Evolutionary conservation across 306 rosid species (phyloP).

Genomic region (Corylus avellana): DNA sequence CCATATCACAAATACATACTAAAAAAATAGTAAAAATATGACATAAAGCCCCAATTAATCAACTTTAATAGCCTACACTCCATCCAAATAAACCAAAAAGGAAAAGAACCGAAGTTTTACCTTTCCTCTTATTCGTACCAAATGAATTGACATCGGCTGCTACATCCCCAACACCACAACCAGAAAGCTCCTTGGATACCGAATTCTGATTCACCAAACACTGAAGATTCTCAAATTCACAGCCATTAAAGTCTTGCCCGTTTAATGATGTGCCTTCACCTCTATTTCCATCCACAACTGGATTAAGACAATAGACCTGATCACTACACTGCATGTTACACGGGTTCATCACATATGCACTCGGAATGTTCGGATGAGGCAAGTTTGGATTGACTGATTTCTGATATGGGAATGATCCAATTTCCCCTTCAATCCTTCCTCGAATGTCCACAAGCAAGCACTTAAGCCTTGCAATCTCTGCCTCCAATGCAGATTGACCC

Average conservation of each 20-base stretch:
- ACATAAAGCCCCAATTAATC: neutral
- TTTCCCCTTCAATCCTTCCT: conserved; percentile 97
- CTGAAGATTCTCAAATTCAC: conserved; percentile 82
- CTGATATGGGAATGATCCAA: conserved; percentile 89
- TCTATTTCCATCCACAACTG: conserved; percentile 57
- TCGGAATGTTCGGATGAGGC: conserved; percentile 32
- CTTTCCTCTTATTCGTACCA: conserved; percentile 62
- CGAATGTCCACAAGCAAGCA: conserved; percentile 96
- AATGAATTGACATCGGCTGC: conserved; percentile 43
- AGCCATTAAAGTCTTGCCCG: conserved; percentile 57
- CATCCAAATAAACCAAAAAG: neutral
- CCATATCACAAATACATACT: conserved; percentile 10
- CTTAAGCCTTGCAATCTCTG: conserved; percentile 87
- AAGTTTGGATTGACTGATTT: conserved; percentile 50
- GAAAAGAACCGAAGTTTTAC: conserved; percentile 25
- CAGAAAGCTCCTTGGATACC: conserved; percentile 58
- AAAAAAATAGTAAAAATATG: conserved; percentile 18
- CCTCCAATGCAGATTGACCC: conserved; percentile 85
- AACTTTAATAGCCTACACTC: neutral
- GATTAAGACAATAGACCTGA: conserved; percentile 66
- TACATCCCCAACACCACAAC: conserved; percentile 54
- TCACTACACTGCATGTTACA: conserved; percentile 88
- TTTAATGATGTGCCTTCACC: conserved; percentile 42
- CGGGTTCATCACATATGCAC: conserved; percentile 73
- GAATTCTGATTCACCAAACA: conserved; percentile 65